Percentiles rank a stretch among this genome's conserved stretches.
These are phyloP conservation scores for Mortierella sp. DNA, from an alignment of 371 early-diverging fungal genomes.

Conservation along the genomic window DNA sequence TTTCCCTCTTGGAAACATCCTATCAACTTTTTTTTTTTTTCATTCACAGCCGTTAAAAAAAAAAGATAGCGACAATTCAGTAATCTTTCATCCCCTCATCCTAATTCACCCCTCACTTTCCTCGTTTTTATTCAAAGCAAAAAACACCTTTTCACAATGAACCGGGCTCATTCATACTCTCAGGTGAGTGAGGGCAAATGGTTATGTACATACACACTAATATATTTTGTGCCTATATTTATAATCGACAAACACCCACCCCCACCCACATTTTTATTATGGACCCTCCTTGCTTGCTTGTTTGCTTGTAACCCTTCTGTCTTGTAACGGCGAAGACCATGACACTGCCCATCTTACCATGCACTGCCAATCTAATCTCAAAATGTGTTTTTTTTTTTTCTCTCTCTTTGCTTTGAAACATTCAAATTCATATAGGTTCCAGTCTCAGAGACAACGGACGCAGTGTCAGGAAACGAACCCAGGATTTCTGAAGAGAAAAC, in stretches of 20 bases:
- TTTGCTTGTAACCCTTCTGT: neutral
- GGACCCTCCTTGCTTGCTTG: neutral
- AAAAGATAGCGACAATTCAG: too few relatives aligned
- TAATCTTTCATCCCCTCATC: too few relatives aligned
- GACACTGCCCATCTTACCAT: neutral
- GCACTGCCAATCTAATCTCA: neutral
- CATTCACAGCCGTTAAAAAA: neutral
- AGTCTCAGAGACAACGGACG: slow-evolving; percentile 12
- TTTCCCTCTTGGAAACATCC: neutral
- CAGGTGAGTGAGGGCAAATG: slow-evolving; percentile 53
- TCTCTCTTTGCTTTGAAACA: neutral
- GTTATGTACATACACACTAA: too few relatives aligned
- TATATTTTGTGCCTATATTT: neutral
- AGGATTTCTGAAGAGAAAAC: neutral
- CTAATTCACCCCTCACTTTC: neutral
- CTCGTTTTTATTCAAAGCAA: neutral
- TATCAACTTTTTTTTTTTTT: neutral
- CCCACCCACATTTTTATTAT: too few relatives aligned
- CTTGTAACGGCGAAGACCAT: too few relatives aligned
- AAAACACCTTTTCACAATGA: slow-evolving; percentile 21
- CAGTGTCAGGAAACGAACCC: neutral
- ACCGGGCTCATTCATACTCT: slow-evolving; percentile 50
- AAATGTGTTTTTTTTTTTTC: neutral
- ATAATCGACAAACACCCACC: too few relatives aligned
- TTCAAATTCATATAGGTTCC: slow-evolving; percentile 4